phyloP scores from a whole-genome alignment of 2,329 filamentous ascomycete genomes.

The Drechslera avenae region DNA sequence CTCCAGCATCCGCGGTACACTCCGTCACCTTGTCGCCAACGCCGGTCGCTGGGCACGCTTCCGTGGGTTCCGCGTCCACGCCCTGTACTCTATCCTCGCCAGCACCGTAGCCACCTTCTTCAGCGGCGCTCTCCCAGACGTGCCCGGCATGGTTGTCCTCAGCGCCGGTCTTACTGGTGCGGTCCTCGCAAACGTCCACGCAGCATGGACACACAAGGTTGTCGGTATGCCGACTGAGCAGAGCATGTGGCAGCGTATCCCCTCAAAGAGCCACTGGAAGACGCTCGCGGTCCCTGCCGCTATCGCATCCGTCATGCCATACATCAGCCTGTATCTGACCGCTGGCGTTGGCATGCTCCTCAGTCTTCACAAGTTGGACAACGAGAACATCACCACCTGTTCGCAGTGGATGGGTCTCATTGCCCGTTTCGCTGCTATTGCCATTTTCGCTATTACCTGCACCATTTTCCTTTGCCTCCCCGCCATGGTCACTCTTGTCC shows the following conservation, averaged over 20 bases:
- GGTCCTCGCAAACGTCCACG: slow-evolving; percentile 68
- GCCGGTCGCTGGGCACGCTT: slow-evolving; percentile 70
- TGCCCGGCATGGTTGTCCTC: slow-evolving; percentile 57
- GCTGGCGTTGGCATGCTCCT: slow-evolving; percentile 50
- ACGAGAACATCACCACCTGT: slow-evolving; percentile 46
- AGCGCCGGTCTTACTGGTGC: slow-evolving; percentile 64
- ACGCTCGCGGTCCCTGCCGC: slow-evolving; percentile 72
- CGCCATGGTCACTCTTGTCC: slow-evolving; percentile 74
- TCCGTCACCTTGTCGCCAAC: slow-evolving; percentile 65
- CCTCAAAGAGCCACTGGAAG: slow-evolving; percentile 67
- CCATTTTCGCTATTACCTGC: slow-evolving; percentile 53
- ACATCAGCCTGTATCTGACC: slow-evolving; percentile 59
- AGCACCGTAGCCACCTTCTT: slow-evolving; percentile 54
- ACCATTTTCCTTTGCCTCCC: slow-evolving; percentile 77
- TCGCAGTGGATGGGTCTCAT: slow-evolving; percentile 37
- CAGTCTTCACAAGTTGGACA: slow-evolving; percentile 42
- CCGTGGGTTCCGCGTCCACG: slow-evolving; percentile 66
- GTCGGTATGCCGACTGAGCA: slow-evolving; percentile 71
- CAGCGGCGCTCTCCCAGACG: slow-evolving; percentile 45
- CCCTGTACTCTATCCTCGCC: slow-evolving; percentile 46
- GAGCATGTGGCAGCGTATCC: slow-evolving; percentile 69
- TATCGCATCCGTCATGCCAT: slow-evolving; percentile 64
- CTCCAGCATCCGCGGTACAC: slow-evolving; percentile 61
- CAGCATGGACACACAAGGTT: slow-evolving; percentile 85
- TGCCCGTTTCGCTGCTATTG: slow-evolving; percentile 51